Percentiles rank a stretch among this genome's conserved stretches.
phyloP scores from a whole-genome alignment of 257 asterid species.

The Plectranthus barbatus region DNA sequence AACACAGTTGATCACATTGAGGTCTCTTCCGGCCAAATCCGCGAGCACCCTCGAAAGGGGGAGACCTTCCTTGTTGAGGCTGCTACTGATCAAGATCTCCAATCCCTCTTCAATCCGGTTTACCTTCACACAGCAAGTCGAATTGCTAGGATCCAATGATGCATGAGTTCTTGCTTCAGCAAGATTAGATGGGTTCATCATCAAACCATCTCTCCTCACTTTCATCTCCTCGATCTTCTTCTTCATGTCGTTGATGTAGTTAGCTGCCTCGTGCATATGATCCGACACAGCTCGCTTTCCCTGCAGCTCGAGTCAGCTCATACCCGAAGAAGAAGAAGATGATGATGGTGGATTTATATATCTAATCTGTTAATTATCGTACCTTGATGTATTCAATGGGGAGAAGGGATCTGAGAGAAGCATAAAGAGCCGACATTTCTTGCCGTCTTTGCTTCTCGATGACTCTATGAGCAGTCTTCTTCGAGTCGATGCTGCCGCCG shows the following conservation, averaged over 20 bases:
- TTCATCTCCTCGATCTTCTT: constrained; percentile 25
- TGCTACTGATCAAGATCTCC: constrained; percentile 25
- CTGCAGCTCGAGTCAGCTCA: constrained; percentile 5
- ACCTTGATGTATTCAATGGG: constrained; percentile 55
- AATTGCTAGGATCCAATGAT: neutral
- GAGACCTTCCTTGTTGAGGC: neutral
- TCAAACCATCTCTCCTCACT: constrained; percentile 21
- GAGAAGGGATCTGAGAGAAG: constrained; percentile 44
- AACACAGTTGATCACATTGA: constrained; percentile 21
- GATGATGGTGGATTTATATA: too few species aligned
- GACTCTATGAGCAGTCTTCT: constrained; percentile 35
- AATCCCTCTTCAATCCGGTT: constrained; percentile 6
- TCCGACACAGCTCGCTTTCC: constrained; percentile 44
- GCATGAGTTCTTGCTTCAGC: neutral
- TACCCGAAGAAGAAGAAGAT: neutral
- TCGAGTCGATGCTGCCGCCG: neutral
- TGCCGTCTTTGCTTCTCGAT: constrained; percentile 50
- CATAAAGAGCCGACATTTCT: constrained; percentile 47
- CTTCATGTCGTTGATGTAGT: constrained; percentile 34
- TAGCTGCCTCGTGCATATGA: constrained; percentile 33
- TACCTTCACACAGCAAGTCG: constrained; percentile 8
- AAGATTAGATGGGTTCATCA: neutral
- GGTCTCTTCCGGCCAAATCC: constrained; percentile 5
- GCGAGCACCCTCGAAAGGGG: constrained; percentile 30
- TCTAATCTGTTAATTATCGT: too few species aligned